Conservation (phyloP, 2,329 filamentous ascomycete species). For the Zopfia rhizophila region DNA sequence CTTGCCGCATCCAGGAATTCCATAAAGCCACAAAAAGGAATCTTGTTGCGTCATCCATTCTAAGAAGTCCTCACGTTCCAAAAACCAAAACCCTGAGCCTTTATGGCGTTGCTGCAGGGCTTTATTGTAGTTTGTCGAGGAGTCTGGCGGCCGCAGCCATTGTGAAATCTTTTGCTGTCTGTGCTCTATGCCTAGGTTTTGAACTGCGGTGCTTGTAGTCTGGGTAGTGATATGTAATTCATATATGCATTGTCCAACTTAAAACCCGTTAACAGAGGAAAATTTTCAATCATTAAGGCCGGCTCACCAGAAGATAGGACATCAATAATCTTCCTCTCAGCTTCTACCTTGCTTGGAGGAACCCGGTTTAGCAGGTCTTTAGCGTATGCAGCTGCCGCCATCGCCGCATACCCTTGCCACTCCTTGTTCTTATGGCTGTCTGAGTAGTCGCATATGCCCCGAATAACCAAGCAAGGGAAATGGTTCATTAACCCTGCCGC, state of each 20-base stretch:
- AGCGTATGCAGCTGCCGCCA: slow-evolving; percentile 33
- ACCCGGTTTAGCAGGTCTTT: slow-evolving; percentile 25
- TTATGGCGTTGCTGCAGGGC: slow-evolving; percentile 31
- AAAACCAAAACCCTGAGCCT: slow-evolving; percentile 42
- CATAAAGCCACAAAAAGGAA: slow-evolving; percentile 47
- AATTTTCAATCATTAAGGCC: neutral
- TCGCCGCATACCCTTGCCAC: slow-evolving; percentile 38
- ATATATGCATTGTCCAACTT: slow-evolving; percentile 15
- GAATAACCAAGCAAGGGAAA: no score
- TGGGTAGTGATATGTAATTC: no score
- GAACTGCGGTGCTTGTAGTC: neutral
- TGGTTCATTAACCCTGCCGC: no score
- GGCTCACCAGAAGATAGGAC: neutral
- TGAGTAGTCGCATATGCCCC: no score
- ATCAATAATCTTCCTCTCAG: slow-evolving; percentile 3
- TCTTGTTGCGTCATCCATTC: slow-evolving; percentile 35
- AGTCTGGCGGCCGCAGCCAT: slow-evolving; percentile 44
- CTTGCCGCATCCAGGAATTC: slow-evolving; percentile 51
- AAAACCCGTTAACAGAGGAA: slow-evolving; percentile 18
- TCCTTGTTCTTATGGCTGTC: no score
- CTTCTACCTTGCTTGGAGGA: slow-evolving; percentile 11
- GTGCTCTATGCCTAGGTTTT: neutral
- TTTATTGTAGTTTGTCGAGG: slow-evolving; percentile 38
- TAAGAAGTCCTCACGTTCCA: slow-evolving; percentile 30
- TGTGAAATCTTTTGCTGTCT: neutral